phyloP scores from a whole-genome alignment of 768 basidiomycete genomes.

The Dendrothele bispora region DNA sequence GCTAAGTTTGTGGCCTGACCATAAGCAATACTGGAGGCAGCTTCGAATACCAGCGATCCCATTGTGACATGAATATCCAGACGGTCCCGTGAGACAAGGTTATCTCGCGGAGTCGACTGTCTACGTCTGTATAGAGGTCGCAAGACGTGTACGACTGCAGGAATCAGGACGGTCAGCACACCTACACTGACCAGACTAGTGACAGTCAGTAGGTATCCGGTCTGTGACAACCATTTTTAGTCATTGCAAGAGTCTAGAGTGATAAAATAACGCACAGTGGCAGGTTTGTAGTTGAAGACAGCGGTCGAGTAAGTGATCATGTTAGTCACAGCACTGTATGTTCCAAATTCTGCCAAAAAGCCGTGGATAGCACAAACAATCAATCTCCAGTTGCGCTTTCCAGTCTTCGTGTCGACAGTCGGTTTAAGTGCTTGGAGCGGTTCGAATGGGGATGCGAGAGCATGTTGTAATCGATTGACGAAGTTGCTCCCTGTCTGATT shows the following conservation, averaged over 20 bases:
- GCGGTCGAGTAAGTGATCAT: constrained; percentile 25
- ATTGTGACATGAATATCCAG: constrained; percentile 28
- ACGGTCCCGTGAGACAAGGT: constrained; percentile 14
- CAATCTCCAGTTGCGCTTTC: constrained; percentile 27
- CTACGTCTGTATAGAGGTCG: constrained; percentile 22
- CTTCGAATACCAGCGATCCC: constrained; percentile 16
- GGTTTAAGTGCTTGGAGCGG: constrained; percentile 25
- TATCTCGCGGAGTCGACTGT: not conserved
- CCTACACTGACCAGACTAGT: constrained; percentile 16
- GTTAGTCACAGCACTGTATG: constrained; percentile 10
- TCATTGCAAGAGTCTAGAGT: not conserved
- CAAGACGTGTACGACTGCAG: constrained; percentile 21
- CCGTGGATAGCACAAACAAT: constrained; percentile 25
- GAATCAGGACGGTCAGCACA: constrained; percentile 18
- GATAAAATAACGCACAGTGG: constrained; percentile 14
- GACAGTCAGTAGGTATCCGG: constrained; percentile 23
- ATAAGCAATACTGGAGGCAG: constrained; percentile 10
- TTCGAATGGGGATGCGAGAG: not conserved
- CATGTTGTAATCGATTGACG: not conserved
- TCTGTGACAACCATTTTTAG: constrained; percentile 15
- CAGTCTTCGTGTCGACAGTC: constrained; percentile 12
- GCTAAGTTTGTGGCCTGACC: no score
- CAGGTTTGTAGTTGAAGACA: constrained; percentile 24
- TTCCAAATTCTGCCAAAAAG: constrained; percentile 18
- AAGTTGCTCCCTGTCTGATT: constrained; percentile 18